Percentiles rank a stretch among this genome's conserved stretches.
Conservation (phyloP, 2,329 filamentous ascomycete species). For the Clarireedia paspali region DNA sequence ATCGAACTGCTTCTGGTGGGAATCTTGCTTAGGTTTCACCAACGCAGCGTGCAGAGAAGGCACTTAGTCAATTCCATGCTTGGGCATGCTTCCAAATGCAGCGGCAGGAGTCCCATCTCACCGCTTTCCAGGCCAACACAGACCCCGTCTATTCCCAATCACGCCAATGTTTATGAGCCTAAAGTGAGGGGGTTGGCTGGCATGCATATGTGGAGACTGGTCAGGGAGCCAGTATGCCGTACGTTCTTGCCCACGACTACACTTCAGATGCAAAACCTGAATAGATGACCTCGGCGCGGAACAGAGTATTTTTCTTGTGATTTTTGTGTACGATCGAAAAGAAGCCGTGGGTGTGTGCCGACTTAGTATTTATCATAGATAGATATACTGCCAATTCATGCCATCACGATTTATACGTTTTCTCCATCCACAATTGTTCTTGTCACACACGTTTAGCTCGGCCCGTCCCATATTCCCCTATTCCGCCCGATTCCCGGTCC, state of each 20-base stretch:
- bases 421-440: background rate
- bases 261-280: slow-evolving; percentile 2
- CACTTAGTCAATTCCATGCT: background rate
- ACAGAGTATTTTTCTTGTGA: background rate
- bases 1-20: no score
- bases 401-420: background rate
- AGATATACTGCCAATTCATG: background rate
- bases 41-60: background rate
- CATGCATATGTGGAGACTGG: background rate
- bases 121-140: background rate
- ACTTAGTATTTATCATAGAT: background rate
- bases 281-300: background rate
- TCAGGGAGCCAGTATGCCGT: slow-evolving; percentile 1
- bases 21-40: background rate
- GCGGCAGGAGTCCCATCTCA: background rate
- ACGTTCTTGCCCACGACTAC: slow-evolving; percentile 7
- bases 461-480: background rate
- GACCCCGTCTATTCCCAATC: background rate
- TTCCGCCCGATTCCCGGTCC: background rate
- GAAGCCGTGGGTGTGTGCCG: background rate
- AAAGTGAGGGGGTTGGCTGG: slow-evolving; percentile 1
- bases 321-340: background rate
- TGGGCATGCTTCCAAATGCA: background rate
- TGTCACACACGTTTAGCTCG: background rate
- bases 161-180: background rate